Conservation (phyloP, 345 rosid species). For the Mercurialis annua region DNA sequence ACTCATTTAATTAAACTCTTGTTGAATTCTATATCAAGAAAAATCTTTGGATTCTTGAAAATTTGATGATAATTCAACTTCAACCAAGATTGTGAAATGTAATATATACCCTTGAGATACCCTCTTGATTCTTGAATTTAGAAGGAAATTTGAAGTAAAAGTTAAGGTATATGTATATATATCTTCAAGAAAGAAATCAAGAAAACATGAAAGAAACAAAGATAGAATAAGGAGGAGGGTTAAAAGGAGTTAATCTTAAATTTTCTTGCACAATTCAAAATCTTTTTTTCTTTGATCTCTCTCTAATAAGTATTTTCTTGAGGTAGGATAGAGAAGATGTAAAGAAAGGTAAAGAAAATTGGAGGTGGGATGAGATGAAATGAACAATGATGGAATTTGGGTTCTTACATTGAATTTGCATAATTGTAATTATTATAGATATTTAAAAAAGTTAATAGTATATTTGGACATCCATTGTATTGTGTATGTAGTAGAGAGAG, state of each 20-base stretch:
- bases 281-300: conserved; percentile 2
- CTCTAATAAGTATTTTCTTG: background rate
- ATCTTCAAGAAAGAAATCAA: background rate
- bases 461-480: background rate
- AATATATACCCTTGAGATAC: background rate
- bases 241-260: conserved; percentile 8
- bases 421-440: too few species aligned
- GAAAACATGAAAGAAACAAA: background rate
- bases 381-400: background rate
- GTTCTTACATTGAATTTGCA: conserved; percentile 2
- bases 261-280: background rate
- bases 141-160: background rate
- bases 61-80: background rate
- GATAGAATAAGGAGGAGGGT: background rate
- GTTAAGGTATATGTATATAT: background rate
- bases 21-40: background rate
- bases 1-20: conserved; percentile 15
- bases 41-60: background rate
- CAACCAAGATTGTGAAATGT: background rate
- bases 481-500: background rate
- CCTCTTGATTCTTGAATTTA: too few species aligned
- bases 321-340: background rate
- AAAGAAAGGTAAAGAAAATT: background rate
- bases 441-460: too few species aligned
- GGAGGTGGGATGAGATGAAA: background rate